Base-by-base conservation (phyloP, 208 protist species). In the Leishmania braziliensis region DNA sequence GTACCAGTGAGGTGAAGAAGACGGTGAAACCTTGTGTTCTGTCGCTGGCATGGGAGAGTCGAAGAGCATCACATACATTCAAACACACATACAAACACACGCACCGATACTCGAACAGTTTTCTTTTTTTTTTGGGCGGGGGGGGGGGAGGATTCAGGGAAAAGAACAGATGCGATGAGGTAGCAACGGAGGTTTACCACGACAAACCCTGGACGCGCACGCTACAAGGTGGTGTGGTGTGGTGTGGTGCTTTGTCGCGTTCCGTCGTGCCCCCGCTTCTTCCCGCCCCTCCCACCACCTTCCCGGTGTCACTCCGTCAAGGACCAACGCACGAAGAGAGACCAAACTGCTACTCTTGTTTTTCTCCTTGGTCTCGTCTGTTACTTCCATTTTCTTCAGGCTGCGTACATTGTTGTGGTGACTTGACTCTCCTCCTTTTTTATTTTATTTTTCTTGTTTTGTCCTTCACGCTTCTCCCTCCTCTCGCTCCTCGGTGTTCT, bases 181-280 rank as follows among this genome's bases (percentile, higher is more conserved):
- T 51, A 60, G 48, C 33, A 80, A 75, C 53, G 65, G 74, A 62
- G 29, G 6, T 46, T 46, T 63, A 48, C 6, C 84, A 86, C 39
- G 68, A 75, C 20, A 43, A 77, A 48, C 10, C 63, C 29, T 54
- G 87, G 43, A 77, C 46, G 9, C 46, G n/a, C 69, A 51, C 26
- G 23, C 48, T 54, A 73, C 69, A 51, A 23, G 23, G 46, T 53
- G 69, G 53, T 26, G 39, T 2, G 26, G 23, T 73, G 46, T 18
- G 36, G 69, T 73, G 46, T 26, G 26, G 39, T 23, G 69, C 46
- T 73, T 73, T 46, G 5, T 53, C 12, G 43, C 46, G 3, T n/a
- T 14, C 48, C 69, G 33, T 54, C 46, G 46, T 36, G 10, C 43
- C 69, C 12, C 20, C 5, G 26, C 43, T 51, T 36, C 46, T 73